Conservation (phyloP, 441 rosid species). For the Pelargonium cotyledonis region DNA sequence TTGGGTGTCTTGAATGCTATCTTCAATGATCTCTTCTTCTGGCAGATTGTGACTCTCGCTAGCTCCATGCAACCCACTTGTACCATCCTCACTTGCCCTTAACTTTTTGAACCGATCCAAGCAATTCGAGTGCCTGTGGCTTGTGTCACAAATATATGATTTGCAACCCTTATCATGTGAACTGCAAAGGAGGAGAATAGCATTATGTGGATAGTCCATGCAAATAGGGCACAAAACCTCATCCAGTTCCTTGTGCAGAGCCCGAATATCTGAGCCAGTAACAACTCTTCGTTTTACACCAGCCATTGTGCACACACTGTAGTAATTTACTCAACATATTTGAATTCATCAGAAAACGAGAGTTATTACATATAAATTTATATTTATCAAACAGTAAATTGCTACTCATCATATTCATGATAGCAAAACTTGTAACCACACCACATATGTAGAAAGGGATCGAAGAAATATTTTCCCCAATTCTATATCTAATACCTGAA, state of each 20-base stretch:
- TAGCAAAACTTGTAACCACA: slow-evolving; percentile 6
- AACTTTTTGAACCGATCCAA: slow-evolving; percentile 33
- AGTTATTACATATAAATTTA: slow-evolving; percentile 17
- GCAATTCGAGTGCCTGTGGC: slow-evolving; percentile 72
- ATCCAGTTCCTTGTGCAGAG: slow-evolving; percentile 73
- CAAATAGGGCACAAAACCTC: slow-evolving; percentile 73
- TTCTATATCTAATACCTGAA: no score
- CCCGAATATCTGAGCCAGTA: slow-evolving; percentile 65
- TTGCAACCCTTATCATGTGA: slow-evolving; percentile 73
- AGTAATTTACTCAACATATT: slow-evolving; percentile 60
- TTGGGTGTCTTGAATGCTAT: slow-evolving; percentile 30
- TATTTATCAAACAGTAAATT: slow-evolving; percentile 15
- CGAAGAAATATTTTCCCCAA: no score
- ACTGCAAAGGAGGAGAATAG: slow-evolving; percentile 69
- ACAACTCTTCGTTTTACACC: slow-evolving; percentile 75
- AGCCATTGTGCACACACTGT: slow-evolving; percentile 88
- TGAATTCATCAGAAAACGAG: slow-evolving; percentile 45
- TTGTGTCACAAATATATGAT: slow-evolving; percentile 67
- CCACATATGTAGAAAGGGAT: not conserved
- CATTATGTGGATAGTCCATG: slow-evolving; percentile 83
- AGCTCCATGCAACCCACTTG: slow-evolving; percentile 24
- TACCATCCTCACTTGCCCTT: not conserved
- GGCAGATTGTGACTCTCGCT: slow-evolving; percentile 24
- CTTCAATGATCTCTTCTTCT: slow-evolving; percentile 24
- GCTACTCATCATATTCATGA: slow-evolving; percentile 4